These are phyloP conservation scores for Sambucus nigra DNA, from an alignment of 129 eudicot species.

Conservation along the genomic window DNA sequence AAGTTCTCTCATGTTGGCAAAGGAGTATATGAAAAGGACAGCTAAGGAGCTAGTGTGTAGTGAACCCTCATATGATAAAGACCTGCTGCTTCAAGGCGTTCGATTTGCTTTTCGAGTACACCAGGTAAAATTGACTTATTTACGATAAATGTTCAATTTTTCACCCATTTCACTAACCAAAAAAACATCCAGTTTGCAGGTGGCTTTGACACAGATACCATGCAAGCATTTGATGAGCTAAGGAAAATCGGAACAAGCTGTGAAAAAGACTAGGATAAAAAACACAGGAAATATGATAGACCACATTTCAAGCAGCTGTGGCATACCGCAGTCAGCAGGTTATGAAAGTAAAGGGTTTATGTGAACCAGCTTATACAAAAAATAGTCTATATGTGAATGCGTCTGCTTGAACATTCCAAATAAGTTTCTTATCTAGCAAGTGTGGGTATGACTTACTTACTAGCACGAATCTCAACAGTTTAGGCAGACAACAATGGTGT, in stretches of 20 bases:
- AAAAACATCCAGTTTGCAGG: slow-evolving; percentile 60
- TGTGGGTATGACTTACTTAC: too few relatives aligned
- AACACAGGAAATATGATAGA: neutral
- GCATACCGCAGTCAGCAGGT: slow-evolving; percentile 1
- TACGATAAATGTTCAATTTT: neutral
- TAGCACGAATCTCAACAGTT: too few relatives aligned
- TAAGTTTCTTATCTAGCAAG: too few relatives aligned
- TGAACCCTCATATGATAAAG: slow-evolving; percentile 40
- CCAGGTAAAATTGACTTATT: slow-evolving; percentile 38
- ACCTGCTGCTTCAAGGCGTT: slow-evolving; percentile 67
- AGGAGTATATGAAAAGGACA: slow-evolving; percentile 63
- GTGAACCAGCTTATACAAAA: neutral
- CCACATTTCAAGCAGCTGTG: neutral
- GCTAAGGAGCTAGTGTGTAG: slow-evolving; percentile 42
- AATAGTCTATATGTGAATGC: neutral
- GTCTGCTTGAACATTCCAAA: too few relatives aligned
- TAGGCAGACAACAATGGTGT: too few relatives aligned
- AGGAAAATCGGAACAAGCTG: slow-evolving; percentile 33
- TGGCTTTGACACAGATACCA: slow-evolving; percentile 71
- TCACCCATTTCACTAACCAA: slow-evolving; percentile 2
- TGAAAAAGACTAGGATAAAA: neutral
- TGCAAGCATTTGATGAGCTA: slow-evolving; percentile 64
- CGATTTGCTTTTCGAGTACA: slow-evolving; percentile 84
- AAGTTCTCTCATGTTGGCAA: slow-evolving; percentile 55
- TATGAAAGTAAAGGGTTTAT: neutral